Conservation (phyloP, 2,329 filamentous ascomycete species). For the Hypomyces rosellus region DNA sequence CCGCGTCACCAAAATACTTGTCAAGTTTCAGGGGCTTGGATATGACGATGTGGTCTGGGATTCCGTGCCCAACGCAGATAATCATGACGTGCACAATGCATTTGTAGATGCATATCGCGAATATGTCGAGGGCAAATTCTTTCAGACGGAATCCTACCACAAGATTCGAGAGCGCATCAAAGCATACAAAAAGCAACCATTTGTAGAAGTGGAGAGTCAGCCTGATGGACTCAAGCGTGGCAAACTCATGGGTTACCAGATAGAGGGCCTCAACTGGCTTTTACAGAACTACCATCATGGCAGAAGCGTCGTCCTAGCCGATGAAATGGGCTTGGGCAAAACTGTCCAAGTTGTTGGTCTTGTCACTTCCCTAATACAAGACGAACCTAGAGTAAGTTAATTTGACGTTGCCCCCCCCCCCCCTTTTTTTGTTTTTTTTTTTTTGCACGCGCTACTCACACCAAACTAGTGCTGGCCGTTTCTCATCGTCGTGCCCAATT, state of each 20-base stretch:
- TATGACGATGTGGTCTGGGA: conserved; percentile 95
- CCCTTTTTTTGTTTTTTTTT: not conserved
- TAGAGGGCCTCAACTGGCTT: conserved; percentile 92
- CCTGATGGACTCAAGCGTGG: conserved; percentile 69
- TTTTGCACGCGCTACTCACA: conserved; percentile 11
- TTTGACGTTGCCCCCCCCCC: not conserved
- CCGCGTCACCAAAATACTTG: conserved; percentile 65
- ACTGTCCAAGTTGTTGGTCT: conserved; percentile 89
- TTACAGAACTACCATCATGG: conserved; percentile 80
- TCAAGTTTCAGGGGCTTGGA: conserved; percentile 87
- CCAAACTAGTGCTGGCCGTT: conserved; percentile 72
- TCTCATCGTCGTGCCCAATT: conserved; percentile 86
- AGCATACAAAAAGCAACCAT: conserved; percentile 59
- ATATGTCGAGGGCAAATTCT: conserved; percentile 73
- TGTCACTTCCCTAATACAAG: conserved; percentile 65
- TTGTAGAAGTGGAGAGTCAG: conserved; percentile 64
- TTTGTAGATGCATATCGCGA: conserved; percentile 82
- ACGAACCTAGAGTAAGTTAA: conserved; percentile 43
- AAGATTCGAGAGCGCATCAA: conserved; percentile 62
- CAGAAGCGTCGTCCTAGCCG: conserved; percentile 84
- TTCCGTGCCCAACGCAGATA: conserved; percentile 61
- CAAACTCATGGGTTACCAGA: conserved; percentile 86
- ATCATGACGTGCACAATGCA: conserved; percentile 63
- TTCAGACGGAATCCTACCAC: conserved; percentile 48
- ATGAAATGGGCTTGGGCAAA: conserved; percentile 98